Evolutionary conservation across 306 rosid species (phyloP), one percentile per base, ranked within the genome.

Genomic region (Cucurbita moschata): DNA sequence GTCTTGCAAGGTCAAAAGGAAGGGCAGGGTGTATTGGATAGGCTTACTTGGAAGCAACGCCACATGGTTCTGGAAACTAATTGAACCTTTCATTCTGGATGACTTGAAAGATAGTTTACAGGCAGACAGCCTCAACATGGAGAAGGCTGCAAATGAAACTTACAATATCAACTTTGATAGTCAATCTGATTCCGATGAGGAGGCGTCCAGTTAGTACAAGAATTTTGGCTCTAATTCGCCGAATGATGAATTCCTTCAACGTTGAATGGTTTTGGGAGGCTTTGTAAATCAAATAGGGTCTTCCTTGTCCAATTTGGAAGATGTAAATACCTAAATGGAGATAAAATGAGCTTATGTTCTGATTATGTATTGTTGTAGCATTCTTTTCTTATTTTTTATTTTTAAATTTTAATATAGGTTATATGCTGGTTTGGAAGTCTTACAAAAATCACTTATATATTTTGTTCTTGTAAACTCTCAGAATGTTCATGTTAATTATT

Each of bases 11-110:
- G 94, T 90, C 66, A 90, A 86, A 92, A 81, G 86, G 51, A 93
- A 84, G 77, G 96, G 98, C 75, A 85, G 79, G 79, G 81, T 76
- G 59, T 90, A 79, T 84, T 93, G 97, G 97, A 93, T 90, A 69
- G 97, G 97, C 73, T 82, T 93, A 71, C 73, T 93, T 16, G 96
- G 92, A 79, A 82, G 82, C 86, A 84, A 85, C 80, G 63, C 94
- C 9, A 60, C 80, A 30, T 89, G 81, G 85, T 89, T 93, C 77
- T 90, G 96, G 97, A 90, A 89, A 80, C 67, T 90, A 74, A 83
- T 82, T 15, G 97, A 90, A 77, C 96, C 98, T 11, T 87, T 83
- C 65, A 64, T 93, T 69, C 67, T 88, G 74, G 89, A 85, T 23
- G 88, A 81, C 60, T 57, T 78, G 76, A 88, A 82, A 75, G 79